phyloP scores from a whole-genome alignment of 2,329 filamentous ascomycete genomes.

The Paracoccidioides brasiliensis region DNA sequence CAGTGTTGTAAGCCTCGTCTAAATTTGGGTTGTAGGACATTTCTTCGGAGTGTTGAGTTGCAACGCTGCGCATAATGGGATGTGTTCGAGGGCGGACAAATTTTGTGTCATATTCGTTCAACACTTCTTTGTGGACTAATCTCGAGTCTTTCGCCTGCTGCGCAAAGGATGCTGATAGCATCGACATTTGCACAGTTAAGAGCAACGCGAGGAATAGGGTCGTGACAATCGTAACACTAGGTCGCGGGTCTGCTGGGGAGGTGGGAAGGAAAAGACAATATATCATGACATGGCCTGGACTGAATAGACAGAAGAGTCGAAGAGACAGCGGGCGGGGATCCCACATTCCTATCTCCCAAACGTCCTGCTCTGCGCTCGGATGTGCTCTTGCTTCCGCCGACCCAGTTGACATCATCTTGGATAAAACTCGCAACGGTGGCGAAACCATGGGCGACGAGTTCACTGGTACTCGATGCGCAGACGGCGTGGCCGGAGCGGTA shows the following conservation, averaged over 20 bases:
- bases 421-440: constrained; percentile 65
- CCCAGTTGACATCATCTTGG: constrained; percentile 51
- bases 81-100: constrained; percentile 86
- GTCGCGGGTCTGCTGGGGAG: constrained; percentile 58
- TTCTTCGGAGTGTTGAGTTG: constrained; percentile 55
- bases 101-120: constrained; percentile 93
- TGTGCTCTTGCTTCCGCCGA: constrained; percentile 73
- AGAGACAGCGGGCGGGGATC: constrained; percentile 77
- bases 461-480: constrained; percentile 75
- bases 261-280: constrained; percentile 83
- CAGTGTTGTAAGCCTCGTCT: constrained; percentile 37
- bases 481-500: constrained; percentile 60
- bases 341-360: constrained; percentile 93
- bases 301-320: constrained; percentile 78
- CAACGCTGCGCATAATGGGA: constrained; percentile 62
- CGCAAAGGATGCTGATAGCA: constrained; percentile 59
- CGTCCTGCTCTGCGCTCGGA: constrained; percentile 60
- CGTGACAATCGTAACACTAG: constrained; percentile 75
- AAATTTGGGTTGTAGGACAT: constrained; percentile 25
- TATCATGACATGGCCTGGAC: constrained; percentile 80
- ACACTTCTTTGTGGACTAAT: constrained; percentile 78
- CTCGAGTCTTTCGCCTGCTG: constrained; percentile 76
- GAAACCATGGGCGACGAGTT: constrained; percentile 67
- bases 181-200: constrained; percentile 62
- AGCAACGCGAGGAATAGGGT: constrained; percentile 63